Evolutionary conservation across 1,284 basidiomycete genomes (phyloP).

Genomic region (Sanghuangporus baumii): DNA sequence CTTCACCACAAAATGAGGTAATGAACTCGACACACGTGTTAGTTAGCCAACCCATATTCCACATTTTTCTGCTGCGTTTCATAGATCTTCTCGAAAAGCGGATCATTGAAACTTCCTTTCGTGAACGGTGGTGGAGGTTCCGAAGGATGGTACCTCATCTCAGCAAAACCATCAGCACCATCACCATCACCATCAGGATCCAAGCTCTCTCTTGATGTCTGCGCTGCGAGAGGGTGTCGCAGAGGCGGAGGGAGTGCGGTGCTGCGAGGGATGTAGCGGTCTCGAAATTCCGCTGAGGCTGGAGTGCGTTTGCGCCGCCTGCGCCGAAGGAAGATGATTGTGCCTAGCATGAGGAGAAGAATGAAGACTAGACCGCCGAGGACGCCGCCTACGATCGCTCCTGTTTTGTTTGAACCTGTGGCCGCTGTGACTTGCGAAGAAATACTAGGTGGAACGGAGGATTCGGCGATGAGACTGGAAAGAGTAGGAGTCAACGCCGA

Average conservation of each 20-base stretch:
- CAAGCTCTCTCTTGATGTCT: neutral
- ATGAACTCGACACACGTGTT: neutral
- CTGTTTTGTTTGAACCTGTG: constrained; percentile 22
- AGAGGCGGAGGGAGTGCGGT: neutral
- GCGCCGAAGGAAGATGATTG: constrained; percentile 30
- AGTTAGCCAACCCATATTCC: constrained; percentile 2
- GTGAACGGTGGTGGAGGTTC: constrained; percentile 8
- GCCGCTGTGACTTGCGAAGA: constrained; percentile 12
- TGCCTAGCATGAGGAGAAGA: constrained; percentile 23
- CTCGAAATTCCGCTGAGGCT: constrained; percentile 44
- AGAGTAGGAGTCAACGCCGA: neutral
- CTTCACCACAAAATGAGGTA: neutral
- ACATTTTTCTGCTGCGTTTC: constrained; percentile 3
- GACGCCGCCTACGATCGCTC: constrained; percentile 38
- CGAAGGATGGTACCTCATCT: neutral
- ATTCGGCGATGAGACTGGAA: constrained; percentile 9
- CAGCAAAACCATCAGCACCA: neutral
- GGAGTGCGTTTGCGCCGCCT: constrained; percentile 34
- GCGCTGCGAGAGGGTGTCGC: neutral
- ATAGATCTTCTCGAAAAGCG: constrained; percentile 11
- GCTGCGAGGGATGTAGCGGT: neutral
- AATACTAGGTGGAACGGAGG: constrained; percentile 8
- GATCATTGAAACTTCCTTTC: constrained; percentile 4
- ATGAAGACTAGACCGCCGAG: constrained; percentile 34
- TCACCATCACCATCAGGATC: neutral